Evolutionary conservation across 495 filamentous ascomycete genomes (phyloP).

Genomic region (Trichoderma parareesei): DNA sequence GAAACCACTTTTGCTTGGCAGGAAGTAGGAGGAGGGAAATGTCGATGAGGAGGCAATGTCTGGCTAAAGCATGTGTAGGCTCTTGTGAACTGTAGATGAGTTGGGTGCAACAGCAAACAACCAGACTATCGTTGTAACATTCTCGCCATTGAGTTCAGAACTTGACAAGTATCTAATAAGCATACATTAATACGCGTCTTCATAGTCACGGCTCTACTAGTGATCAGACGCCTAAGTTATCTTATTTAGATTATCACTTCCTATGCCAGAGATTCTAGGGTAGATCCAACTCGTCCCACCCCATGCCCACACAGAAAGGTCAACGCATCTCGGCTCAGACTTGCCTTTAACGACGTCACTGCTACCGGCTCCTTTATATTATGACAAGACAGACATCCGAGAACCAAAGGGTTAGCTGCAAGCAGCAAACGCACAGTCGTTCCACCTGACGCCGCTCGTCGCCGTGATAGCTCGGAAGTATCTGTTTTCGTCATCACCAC

Average conservation of each 20-base stretch:
- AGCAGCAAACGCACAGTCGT: conserved; percentile 12
- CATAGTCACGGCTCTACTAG: no score
- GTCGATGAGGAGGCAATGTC: no score
- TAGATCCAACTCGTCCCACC: background rate
- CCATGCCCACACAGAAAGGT: background rate
- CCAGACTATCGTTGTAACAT: no score
- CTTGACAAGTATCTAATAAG: no score
- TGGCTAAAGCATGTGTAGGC: no score
- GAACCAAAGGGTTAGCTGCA: conserved; percentile 14
- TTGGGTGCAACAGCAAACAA: no score
- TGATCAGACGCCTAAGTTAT: no score
- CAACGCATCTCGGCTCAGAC: conserved; percentile 15
- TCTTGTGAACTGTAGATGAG: no score
- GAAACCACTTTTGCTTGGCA: no score
- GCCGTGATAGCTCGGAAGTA: conserved; percentile 42
- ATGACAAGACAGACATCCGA: background rate
- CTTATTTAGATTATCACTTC: background rate
- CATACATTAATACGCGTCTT: no score
- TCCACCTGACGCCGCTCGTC: background rate
- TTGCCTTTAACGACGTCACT: conserved; percentile 18
- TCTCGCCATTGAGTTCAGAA: no score
- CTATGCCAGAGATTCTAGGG: background rate
- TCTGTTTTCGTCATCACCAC: conserved; percentile 52
- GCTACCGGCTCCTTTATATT: conserved; percentile 6
- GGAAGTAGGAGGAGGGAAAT: no score